These are phyloP conservation scores for Fusarium buharicum DNA, from an alignment of 2,329 filamentous ascomycete genomes.

Conservation along the genomic window DNA sequence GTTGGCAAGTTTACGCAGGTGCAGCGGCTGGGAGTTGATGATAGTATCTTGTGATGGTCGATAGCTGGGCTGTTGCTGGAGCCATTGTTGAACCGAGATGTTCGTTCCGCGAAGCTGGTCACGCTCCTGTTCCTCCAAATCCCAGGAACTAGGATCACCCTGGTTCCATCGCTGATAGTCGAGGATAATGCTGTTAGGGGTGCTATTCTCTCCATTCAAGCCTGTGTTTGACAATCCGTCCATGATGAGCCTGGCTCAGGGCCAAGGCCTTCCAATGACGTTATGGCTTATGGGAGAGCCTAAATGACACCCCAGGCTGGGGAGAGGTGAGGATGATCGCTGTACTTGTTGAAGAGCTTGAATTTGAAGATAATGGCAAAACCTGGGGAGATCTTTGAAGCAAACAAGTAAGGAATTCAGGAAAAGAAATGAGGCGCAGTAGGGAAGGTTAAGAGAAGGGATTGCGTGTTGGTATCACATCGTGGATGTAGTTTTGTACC, in stretches of 20 bases:
- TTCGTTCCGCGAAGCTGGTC: conserved; percentile 8
- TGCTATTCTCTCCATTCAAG: conserved; percentile 3
- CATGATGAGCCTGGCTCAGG: conserved; percentile 18
- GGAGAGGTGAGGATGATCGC: conserved; percentile 15
- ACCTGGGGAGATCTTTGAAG: conserved; percentile 1
- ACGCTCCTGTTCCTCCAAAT: conserved; percentile 5
- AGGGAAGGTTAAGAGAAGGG: conserved; percentile 10
- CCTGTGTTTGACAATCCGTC: conserved; percentile 1
- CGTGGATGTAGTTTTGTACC: conserved; percentile 25
- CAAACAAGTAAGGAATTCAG: conserved; percentile 11
- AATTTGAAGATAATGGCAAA: conserved; percentile 14
- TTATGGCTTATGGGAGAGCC: conserved; percentile 23
- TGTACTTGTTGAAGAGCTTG: conserved; percentile 13
- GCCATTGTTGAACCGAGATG: conserved; percentile 21
- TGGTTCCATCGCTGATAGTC: conserved; percentile 12
- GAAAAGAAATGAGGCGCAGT: conserved; percentile 15
- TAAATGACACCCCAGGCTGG: conserved; percentile 26
- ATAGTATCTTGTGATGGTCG: conserved; percentile 22
- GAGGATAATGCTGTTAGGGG: conserved; percentile 23
- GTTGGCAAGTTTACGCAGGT: conserved; percentile 15
- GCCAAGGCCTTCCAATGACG: conserved; percentile 24
- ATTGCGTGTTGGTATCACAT: conserved; percentile 20
- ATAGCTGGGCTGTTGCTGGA: conserved; percentile 25
- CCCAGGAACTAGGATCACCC: conserved; percentile 9
- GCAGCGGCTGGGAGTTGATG: conserved; percentile 25